Conservation (phyloP, 2,329 filamentous ascomycete genomes). For the Aspergillus sp. region DNA sequence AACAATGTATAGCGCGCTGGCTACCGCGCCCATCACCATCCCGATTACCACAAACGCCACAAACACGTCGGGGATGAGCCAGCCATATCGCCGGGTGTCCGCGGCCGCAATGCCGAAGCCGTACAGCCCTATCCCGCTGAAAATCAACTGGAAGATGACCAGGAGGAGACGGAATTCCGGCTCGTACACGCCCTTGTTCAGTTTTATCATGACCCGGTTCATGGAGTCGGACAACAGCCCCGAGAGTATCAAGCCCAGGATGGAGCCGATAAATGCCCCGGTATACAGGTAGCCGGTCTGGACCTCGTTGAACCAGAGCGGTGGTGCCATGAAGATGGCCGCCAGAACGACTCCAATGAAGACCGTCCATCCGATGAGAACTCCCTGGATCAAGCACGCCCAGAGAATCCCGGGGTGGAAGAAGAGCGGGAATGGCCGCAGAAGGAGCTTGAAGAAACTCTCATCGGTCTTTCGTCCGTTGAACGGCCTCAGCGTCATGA, state of each 20-base stretch:
- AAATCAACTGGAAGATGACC: conserved; percentile 69
- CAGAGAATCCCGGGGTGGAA: conserved; percentile 75
- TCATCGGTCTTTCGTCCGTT: conserved; percentile 76
- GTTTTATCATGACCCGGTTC: conserved; percentile 58
- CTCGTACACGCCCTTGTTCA: conserved; percentile 76
- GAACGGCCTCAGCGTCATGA: conserved; percentile 57
- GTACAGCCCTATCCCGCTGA: conserved; percentile 69
- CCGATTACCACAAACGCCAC: conserved; percentile 76
- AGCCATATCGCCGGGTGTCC: conserved; percentile 54
- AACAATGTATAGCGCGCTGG: conserved; percentile 77
- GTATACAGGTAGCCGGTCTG: conserved; percentile 80
- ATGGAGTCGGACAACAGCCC: conserved; percentile 65
- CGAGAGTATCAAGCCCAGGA: conserved; percentile 67
- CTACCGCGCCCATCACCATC: conserved; percentile 86
- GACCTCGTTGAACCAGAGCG: conserved; percentile 72
- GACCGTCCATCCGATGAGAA: conserved; percentile 91
- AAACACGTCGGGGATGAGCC: conserved; percentile 67
- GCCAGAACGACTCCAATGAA: conserved; percentile 78
- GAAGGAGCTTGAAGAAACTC: conserved; percentile 53
- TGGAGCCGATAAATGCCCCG: conserved; percentile 72
- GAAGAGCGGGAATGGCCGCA: conserved; percentile 73
- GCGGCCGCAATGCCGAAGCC: conserved; percentile 70
- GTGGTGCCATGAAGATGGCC: conserved; percentile 71
- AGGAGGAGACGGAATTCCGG: conserved; percentile 82
- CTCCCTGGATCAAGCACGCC: conserved; percentile 69